Evolutionary conservation across 2,329 filamentous ascomycete genomes (phyloP).

Genomic region (Sclerotinia minor): DNA sequence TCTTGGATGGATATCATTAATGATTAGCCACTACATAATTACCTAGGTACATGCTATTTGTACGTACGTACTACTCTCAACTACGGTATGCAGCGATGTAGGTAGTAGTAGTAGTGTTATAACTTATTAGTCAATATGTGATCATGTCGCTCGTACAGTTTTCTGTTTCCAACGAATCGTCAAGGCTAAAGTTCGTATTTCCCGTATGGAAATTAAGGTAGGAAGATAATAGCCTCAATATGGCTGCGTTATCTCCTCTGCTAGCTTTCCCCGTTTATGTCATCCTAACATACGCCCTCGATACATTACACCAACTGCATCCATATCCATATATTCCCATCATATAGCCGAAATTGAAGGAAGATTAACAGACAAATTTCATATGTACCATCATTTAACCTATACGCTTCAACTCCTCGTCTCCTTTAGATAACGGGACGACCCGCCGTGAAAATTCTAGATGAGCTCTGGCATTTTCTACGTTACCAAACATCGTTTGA

Average conservation of each 20-base stretch:
- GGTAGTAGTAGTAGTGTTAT: neutral
- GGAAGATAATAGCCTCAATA: neutral
- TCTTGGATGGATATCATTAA: constrained; percentile 16
- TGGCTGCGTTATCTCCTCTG: neutral
- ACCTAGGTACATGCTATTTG: neutral
- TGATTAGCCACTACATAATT: constrained; percentile 1
- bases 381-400: constrained; percentile 5
- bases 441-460: constrained; percentile 21
- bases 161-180: neutral
- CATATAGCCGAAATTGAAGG: neutral
- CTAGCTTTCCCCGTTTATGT: neutral
- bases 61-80: constrained; percentile 6
- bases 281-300: neutral
- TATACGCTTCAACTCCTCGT: neutral
- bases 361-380: constrained; percentile 15
- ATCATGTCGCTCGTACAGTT: neutral
- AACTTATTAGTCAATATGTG: neutral
- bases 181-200: constrained; percentile 1
- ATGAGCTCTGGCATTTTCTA: constrained; percentile 16
- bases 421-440: constrained; percentile 22
- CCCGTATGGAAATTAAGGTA: neutral
- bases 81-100: neutral
- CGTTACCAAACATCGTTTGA: constrained; percentile 21
- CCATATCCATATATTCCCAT: neutral
- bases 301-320: neutral